phyloP scores from a whole-genome alignment of 2,329 filamentous ascomycete genomes.

The Ceratocystis diversiconidia region DNA sequence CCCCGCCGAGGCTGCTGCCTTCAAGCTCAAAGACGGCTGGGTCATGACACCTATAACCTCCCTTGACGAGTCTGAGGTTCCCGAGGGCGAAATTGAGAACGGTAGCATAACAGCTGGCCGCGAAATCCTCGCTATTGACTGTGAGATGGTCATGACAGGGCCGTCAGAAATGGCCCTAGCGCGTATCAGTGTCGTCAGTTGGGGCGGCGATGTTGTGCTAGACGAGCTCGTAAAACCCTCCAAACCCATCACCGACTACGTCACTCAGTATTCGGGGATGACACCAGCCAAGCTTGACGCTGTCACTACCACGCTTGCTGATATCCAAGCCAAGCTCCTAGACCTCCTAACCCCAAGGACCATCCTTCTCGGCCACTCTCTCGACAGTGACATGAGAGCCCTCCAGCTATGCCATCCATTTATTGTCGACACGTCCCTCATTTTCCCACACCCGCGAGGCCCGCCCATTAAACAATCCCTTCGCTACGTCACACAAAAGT shows the following conservation, averaged over 20 bases:
- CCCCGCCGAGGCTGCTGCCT: constrained; percentile 37
- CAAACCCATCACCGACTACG: constrained; percentile 78
- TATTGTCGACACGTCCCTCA: constrained; percentile 78
- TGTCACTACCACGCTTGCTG: constrained; percentile 67
- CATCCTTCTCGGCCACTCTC: constrained; percentile 65
- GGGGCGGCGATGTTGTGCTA: constrained; percentile 68
- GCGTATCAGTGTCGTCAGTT: constrained; percentile 72
- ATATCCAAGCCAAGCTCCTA: constrained; percentile 69
- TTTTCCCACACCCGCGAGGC: constrained; percentile 82
- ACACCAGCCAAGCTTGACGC: constrained; percentile 69
- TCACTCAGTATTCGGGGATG: constrained; percentile 86
- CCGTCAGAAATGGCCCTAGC: constrained; percentile 70
- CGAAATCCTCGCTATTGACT: constrained; percentile 70
- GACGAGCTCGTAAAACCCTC: constrained; percentile 88
- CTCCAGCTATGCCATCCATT: constrained; percentile 81
- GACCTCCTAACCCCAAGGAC: constrained; percentile 56
- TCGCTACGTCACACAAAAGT: constrained; percentile 79
- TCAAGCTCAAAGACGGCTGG: constrained; percentile 49
- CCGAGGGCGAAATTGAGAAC: constrained; percentile 56
- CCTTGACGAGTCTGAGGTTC: constrained; percentile 52
- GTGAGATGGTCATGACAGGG: constrained; percentile 91
- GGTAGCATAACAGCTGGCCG: constrained; percentile 76
- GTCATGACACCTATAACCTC: constrained; percentile 58
- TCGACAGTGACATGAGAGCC: constrained; percentile 72
- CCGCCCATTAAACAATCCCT: constrained; percentile 80